These are phyloP conservation scores for Diutina ranongensis DNA, from an alignment of 1,139 yeast genomes.

Conservation along the genomic window DNA sequence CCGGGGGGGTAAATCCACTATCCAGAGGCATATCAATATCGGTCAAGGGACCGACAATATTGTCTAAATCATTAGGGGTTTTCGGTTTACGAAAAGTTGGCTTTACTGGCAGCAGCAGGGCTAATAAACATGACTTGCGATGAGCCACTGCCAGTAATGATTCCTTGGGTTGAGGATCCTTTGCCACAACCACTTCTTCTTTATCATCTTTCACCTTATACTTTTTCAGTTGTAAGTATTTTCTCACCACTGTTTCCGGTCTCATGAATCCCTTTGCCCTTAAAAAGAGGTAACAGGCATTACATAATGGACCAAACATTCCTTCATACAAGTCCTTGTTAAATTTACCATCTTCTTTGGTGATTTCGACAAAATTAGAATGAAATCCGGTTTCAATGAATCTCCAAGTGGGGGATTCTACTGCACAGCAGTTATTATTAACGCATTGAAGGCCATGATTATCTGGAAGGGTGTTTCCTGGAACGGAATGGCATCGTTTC, in stretches of 20 bases:
- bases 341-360: slow-evolving; percentile 24
- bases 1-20: slow-evolving; percentile 15
- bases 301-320: slow-evolving; percentile 41
- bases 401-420: slow-evolving; percentile 34
- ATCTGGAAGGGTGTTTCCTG: slow-evolving; percentile 22
- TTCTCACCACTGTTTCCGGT: slow-evolving; percentile 37
- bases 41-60: slow-evolving; percentile 37
- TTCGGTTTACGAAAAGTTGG: not conserved
- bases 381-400: slow-evolving; percentile 30
- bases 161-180: too few relatives aligned
- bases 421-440: slow-evolving; percentile 33
- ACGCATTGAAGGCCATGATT: slow-evolving; percentile 33
- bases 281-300: slow-evolving; percentile 37
- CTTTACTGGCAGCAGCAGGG: not conserved
- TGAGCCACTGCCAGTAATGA: not conserved
- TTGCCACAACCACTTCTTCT: slow-evolving; percentile 19
- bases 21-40: slow-evolving; percentile 39
- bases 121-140: not conserved
- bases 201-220: slow-evolving; percentile 25
- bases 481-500: slow-evolving; percentile 33
- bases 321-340: slow-evolving; percentile 34
- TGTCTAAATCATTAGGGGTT: slow-evolving; percentile 17
- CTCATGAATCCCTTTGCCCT: slow-evolving; percentile 41
- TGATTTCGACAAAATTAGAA: slow-evolving; percentile 27
- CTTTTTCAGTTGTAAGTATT: slow-evolving; percentile 35